Evolutionary conservation across 495 filamentous ascomycete species (phyloP), one percentile per base, ranked within the genome.

Genomic region (Penicillium cinerascens): DNA sequence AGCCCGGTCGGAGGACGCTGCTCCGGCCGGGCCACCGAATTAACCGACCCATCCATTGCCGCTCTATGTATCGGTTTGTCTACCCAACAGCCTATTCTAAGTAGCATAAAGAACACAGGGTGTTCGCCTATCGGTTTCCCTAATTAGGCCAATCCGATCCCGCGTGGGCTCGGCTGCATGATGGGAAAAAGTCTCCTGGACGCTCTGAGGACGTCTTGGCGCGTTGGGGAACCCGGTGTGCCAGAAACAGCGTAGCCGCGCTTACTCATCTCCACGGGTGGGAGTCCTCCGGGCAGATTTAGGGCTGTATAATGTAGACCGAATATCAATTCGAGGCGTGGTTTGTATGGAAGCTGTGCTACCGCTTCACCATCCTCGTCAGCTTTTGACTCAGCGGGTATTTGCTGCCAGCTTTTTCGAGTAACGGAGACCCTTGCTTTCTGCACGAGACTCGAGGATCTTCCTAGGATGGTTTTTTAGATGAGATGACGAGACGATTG

Each of bases 1-100:
- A 59, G 47, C 56, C 29, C 60, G 42, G 42, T 51, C 66, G 66
- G 66, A 69, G 64, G 64, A 69, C 66, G 47, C 59, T 66, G 66
- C 61, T 69, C 66, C 66, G 66, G 48, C 18, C n/a, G n/a, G n/a
- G 13, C 42, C 20, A 18, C 15, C 38, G 46, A 63, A 63, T 63
- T 65, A 60, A 46, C 59, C 63, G 63, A 55, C 22, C 45, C 44
- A 35, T 25, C 16, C 27, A 26, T 39, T 45, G 26, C 46, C 25
- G 37, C 23, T 36, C 20, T 33, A 26, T 23, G 35, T 46, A 18
- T 13, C 22, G 40, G 23, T 16, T 36, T 44, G 6, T n/a, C 3
- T 11, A 37, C 35, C 7, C 20, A 43, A 42, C 21, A 17, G 17
- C 18, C 16, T 39, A 6, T 6, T 41, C 17, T 22, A 21, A 1